Evolutionary conservation across 495 filamentous ascomycete species (phyloP), one percentile per base, ranked within the genome.

Genomic region (Penicillium salamii): DNA sequence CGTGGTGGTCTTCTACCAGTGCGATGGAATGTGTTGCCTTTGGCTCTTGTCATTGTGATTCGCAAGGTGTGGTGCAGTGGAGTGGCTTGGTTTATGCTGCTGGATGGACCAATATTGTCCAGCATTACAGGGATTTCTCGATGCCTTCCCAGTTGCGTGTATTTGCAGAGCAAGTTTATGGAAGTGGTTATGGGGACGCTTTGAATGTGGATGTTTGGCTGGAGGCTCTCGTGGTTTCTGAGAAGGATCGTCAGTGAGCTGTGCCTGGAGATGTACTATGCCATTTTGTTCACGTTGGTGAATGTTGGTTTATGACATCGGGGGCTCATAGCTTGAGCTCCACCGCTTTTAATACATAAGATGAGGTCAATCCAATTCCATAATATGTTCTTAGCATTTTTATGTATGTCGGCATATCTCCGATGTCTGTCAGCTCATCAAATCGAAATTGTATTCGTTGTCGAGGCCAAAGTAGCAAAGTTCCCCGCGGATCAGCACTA

Each of bases 121-220:
- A 68, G 21, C 65, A 69, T 14, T 78, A 78, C 40, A 64, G 62
- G 3, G 58, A 74, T 26, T 0, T 13, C 3, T 31, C n/a, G 2
- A 68, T 78, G 50, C 62, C 69, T 7, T 74, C 76, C 68, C 76
- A 77, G 64, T 47, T 77, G 53, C 49, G 65, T 23, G 52, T 69
- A 49, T 50, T 69, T 28, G 64, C 37, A 3, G 61, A 39, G 8
- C 3, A 39, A 19, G 36, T 39, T 24, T 39, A 23, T 39, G 36
- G 19, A 39, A 23, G 18, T 5, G 36, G 1, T n/a, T 3, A 14
- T 6, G 35, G 35, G 7, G 35, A 18, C 15, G 3, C 1, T 13
- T 4, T 19, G 12, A n/a, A 1, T 23, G 19, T 5, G n/a, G 5
- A 8, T 13, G 6, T 11, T 5, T 21, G 20, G 5, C 8, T 36